These are phyloP conservation scores for Nyctanthes arbortristis DNA, from an alignment of 257 asterid genomes.

Conservation along the genomic window DNA sequence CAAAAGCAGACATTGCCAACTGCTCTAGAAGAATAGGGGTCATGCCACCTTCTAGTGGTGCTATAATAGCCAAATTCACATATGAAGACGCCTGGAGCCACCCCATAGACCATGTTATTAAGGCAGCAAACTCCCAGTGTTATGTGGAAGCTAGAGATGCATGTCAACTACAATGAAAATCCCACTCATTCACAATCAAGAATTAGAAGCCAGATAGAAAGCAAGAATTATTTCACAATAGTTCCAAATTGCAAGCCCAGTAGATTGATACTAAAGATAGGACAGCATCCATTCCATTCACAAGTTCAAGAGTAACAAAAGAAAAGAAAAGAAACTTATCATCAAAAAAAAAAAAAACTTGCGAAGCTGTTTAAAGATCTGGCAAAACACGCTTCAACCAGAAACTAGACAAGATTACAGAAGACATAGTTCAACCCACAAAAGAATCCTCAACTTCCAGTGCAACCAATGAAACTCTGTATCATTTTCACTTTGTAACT, in stretches of 20 bases:
- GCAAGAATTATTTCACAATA: neutral
- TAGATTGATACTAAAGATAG: neutral
- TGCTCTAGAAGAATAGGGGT: neutral
- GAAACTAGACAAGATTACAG: neutral
- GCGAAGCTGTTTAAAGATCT: neutral
- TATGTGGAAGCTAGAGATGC: neutral
- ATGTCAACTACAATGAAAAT: too few species aligned
- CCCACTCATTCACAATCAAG: neutral
- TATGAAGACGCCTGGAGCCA: neutral
- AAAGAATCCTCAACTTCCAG: neutral
- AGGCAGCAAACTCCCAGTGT: neutral
- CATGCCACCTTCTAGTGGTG: neutral
- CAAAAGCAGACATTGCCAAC: slow-evolving; percentile 17
- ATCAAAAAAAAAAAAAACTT: neutral
- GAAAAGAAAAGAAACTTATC: neutral
- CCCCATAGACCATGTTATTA: neutral
- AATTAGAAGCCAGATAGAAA: neutral
- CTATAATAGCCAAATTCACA: neutral
- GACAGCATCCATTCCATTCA: neutral
- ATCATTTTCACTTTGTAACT: neutral
- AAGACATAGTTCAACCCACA: neutral
- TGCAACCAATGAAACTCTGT: neutral
- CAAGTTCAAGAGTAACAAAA: neutral
- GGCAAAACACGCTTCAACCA: neutral
- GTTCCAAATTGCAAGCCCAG: neutral